Percentiles rank a stretch among this genome's conserved stretches.
Evolutionary conservation across 129 eudicot genomes (phyloP).

Genomic region (Scalesia atractyloides): DNA sequence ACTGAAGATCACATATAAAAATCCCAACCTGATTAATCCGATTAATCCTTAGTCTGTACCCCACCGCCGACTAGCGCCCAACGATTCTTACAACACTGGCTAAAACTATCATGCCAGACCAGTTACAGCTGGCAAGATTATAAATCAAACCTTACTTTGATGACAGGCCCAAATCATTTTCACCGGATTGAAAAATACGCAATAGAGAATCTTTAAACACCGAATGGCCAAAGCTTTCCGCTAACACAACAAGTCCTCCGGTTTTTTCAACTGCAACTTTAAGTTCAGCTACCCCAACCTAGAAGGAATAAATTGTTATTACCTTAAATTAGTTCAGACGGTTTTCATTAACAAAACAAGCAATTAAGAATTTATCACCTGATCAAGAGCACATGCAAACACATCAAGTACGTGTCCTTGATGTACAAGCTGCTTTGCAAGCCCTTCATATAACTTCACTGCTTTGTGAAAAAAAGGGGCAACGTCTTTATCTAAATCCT

Average conservation of each 20-base stretch:
- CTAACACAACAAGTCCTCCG: conserved; percentile 93
- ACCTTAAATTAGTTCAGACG: background rate
- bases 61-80: no score
- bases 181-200: conserved; percentile 80
- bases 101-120: conserved; percentile 5
- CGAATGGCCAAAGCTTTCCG: conserved; percentile 98
- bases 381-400: conserved; percentile 97
- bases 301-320: conserved; percentile 18
- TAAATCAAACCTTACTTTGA: conserved; percentile 77
- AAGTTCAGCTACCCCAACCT: conserved; percentile 99
- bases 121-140: conserved; percentile 13
- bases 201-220: conserved; percentile 86
- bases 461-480: conserved; percentile 87
- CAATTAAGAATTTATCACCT: conserved; percentile 49
- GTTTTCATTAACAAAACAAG: conserved; percentile 1
- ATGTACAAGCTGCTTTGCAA: conserved; percentile 89
- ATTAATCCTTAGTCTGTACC: no score
- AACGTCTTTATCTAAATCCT: conserved; percentile 95
- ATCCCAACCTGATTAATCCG: no score
- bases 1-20: no score
- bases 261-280: conserved; percentile 92
- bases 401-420: conserved; percentile 98
- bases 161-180: conserved; percentile 76
- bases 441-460: conserved; percentile 88
- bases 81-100: background rate